phyloP scores from a whole-genome alignment of 768 basidiomycete species.

The Ramaria sp. region DNA sequence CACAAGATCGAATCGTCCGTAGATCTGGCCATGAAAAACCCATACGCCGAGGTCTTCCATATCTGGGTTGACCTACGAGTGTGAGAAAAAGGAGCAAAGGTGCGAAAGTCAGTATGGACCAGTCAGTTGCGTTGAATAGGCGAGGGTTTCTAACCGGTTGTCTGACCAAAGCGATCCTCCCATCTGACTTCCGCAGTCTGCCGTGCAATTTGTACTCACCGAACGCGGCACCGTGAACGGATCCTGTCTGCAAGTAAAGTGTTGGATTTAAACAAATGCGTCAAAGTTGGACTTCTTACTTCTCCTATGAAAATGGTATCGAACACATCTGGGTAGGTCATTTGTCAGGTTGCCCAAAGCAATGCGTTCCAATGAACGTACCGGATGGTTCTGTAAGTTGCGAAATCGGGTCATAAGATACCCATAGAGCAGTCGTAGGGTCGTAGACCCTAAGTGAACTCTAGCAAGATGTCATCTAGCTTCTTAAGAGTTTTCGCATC shows the following conservation, averaged over 20 bases:
- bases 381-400: background rate
- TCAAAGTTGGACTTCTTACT: background rate
- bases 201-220: background rate
- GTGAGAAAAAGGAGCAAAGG: too few relatives aligned
- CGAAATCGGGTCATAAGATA: background rate
- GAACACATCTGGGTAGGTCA: background rate
- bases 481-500: background rate
- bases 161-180: background rate
- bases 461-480: background rate
- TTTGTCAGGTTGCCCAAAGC: too few relatives aligned
- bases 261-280: background rate
- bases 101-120: background rate
- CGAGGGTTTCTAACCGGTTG: background rate
- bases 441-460: slow-evolving; percentile 1
- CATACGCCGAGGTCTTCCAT: slow-evolving; percentile 5
- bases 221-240: background rate
- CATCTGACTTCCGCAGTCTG: background rate
- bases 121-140: background rate
- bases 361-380: background rate
- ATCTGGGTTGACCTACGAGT: background rate
- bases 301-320: slow-evolving; percentile 6
- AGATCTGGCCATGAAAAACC: slow-evolving; percentile 4
- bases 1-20: background rate
- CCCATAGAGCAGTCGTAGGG: background rate
- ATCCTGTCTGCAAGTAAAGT: background rate